Evolutionary conservation across 495 filamentous ascomycete genomes (phyloP), one percentile per base, ranked within the genome.

Genomic region (Penicillium lividum): DNA sequence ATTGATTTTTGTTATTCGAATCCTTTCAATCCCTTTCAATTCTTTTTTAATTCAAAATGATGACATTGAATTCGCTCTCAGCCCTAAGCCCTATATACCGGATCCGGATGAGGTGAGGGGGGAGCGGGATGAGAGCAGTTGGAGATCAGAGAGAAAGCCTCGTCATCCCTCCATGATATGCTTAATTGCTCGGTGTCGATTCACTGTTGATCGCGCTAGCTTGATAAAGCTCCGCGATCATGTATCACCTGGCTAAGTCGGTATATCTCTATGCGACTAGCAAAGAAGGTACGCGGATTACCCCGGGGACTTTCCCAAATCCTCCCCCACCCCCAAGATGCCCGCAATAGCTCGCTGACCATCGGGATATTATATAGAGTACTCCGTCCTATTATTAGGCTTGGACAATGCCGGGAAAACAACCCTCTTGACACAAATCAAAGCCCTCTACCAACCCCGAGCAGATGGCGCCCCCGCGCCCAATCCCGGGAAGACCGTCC

Each of bases 351-450:
- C 8, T 36, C 13, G 33, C n/a, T 15, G 38, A 13, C n/a, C 38
- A 40, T 15, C n/a, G 3, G 15, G 13, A 40, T n/a, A 11, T 40
- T n/a, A n/a, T 40, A 5, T 1, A 93, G 94, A 98, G 80, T 98
- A 97, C 81, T 97, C 94, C 34, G 89, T 98, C 64, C 88, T 98
- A 58, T 89, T 98, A 50, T 89, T 98, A 62, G 94, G 94, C 52
- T 88, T 98, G 69, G 94, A 98, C 77, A 97, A 97, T 67, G 94
- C 94, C 52, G 94, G 94, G 73, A 98, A 98, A 80, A 98, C 94
- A 36, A 98, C 94, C 13, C 92, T 98, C 71, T 92, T 97, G 73
- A 91, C 94, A 60, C 91, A 97, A 69, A 89, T 97, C 68, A 97
- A 97, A 77, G 83, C 91, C 40, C 80, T 93, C 66, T 96, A 89